These are phyloP conservation scores for Ophiostoma australiae DNA, from an alignment of 2,329 filamentous ascomycete species.

Conservation along the genomic window DNA sequence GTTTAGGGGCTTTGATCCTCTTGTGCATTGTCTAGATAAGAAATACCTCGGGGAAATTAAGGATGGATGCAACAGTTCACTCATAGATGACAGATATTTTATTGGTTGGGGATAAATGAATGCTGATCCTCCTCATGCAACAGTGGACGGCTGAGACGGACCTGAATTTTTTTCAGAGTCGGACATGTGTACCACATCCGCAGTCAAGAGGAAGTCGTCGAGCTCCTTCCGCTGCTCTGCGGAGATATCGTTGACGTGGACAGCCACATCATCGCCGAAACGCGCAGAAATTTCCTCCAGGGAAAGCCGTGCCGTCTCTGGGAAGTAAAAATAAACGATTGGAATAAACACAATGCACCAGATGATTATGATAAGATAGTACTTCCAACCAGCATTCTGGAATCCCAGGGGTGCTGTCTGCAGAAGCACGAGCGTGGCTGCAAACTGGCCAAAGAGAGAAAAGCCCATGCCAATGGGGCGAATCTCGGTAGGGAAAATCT, in stretches of 20 bases:
- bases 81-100: not conserved
- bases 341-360: constrained; percentile 41
- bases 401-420: constrained; percentile 44
- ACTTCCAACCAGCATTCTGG: constrained; percentile 45
- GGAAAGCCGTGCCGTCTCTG: constrained; percentile 40
- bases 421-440: constrained; percentile 44
- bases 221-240: constrained; percentile 32
- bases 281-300: constrained; percentile 44
- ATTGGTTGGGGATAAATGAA: not conserved
- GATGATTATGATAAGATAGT: constrained; percentile 45
- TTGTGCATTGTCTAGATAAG: too few species aligned
- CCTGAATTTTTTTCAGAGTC: not conserved
- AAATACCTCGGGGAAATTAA: too few species aligned
- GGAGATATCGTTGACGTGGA: constrained; percentile 41
- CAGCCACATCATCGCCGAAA: constrained; percentile 48
- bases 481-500: constrained; percentile 44
- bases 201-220: constrained; percentile 24
- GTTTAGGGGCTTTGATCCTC: too few species aligned
- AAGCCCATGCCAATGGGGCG: constrained; percentile 29
- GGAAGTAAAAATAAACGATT: constrained; percentile 40
- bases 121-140: not conserved
- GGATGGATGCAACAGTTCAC: not conserved
- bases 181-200: constrained; percentile 20
- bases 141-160: not conserved
- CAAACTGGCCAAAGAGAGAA: constrained; percentile 37